Conservation (phyloP, 78 protist species). For the Guillardia theta region DNA sequence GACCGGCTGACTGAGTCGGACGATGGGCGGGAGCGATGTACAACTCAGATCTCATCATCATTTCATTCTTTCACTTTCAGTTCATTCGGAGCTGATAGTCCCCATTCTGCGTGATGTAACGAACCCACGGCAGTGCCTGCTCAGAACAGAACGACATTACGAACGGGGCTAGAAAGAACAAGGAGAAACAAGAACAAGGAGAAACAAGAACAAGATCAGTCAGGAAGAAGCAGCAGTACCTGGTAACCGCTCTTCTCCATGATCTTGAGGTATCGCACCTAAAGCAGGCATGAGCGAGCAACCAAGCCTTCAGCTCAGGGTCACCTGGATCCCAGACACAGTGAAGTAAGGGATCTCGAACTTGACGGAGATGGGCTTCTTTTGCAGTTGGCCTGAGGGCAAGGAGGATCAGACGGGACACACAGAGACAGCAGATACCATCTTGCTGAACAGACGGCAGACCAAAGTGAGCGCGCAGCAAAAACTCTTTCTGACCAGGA, state of each 20-base stretch:
- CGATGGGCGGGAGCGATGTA: no score
- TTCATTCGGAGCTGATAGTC: slow-evolving; percentile 66
- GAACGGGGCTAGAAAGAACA: neutral
- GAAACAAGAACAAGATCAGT: neutral
- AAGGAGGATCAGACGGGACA: neutral
- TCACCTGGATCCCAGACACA: slow-evolving; percentile 91
- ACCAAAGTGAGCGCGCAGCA: slow-evolving; percentile 91
- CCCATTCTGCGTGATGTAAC: slow-evolving; percentile 90
- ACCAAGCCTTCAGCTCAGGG: neutral
- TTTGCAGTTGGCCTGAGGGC: slow-evolving; percentile 54
- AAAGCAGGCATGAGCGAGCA: neutral
- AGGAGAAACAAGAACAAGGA: neutral
- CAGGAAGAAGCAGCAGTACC: slow-evolving; percentile 40
- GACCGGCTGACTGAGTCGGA: no score
- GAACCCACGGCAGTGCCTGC: slow-evolving; percentile 97
- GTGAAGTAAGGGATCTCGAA: slow-evolving; percentile 99
- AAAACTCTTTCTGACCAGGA: slow-evolving; percentile 81
- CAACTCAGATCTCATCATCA: no score
- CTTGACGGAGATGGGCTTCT: slow-evolving; percentile 90
- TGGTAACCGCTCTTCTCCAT: slow-evolving; percentile 91
- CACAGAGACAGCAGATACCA: neutral
- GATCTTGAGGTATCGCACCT: slow-evolving; percentile 95
- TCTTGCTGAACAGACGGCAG: slow-evolving; percentile 84
- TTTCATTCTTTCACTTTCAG: no score
- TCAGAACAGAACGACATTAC: no score